Base-by-base conservation (phyloP, 2,329 filamentous ascomycete genomes). In the Ophiocordyceps camponoti-saundersi region DNA sequence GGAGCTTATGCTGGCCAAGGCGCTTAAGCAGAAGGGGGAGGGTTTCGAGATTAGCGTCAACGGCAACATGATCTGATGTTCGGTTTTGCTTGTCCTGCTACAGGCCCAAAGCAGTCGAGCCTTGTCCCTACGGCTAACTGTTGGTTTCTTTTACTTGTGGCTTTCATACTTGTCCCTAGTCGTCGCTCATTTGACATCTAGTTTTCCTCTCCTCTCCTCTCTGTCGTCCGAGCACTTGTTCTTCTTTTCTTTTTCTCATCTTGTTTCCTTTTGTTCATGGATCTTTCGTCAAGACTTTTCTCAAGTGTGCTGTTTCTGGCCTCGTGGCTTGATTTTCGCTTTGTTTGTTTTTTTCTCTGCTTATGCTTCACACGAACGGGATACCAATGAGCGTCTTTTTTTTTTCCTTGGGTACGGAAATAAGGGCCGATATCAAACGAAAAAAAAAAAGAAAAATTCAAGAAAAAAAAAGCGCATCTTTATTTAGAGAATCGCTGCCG, bases 1-100 rank as follows among this genome's bases (percentile, higher is more conserved):
- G 47, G 86, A 93, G 72, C 68, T 93, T 50, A 93, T 93, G 86
- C 77, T 93, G 43, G 86, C 86, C 47, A 92, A 92, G 69, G 86
- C 86, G 18, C 69, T 87, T 60, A 85, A 81, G 69, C 82, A 87
- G 65, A 92, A 89, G 73, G 80, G 77, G 44, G 80, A 87, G 55
- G 86, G 86, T 18, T 90, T 83, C 55, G 83, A 89, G 65, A 78
- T 92, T 55, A 83, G 79, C 58, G 78, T 89, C 52, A 90, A 90
- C 59, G 85, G 85, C 42, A 82, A 79, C 64, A 82, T 81, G 77
- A 81, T 84, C 42, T 50, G n/a, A 44, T 7, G n/a, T 18, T 46
- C 30, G 22, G 41, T 49, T 46, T 21, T 20, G 30, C 6, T 12
- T 44, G 2, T 47, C 16, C 32, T n/a, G n/a, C n/a, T n/a, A n/a